Conservation (phyloP, 164 flowering plant species). For the Chimonanthus salicifolius region DNA sequence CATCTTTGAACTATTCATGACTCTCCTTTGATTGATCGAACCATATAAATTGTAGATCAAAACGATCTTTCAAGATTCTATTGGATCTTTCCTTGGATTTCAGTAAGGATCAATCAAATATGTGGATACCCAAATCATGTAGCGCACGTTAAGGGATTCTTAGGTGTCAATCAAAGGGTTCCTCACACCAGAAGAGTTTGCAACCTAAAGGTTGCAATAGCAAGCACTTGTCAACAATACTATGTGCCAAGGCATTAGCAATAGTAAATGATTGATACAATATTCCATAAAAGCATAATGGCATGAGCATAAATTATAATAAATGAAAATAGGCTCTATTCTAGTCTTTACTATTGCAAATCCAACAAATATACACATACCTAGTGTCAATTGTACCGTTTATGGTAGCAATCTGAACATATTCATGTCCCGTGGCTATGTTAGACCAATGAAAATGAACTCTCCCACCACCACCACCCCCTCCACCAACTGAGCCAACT, state of each 20-base stretch:
- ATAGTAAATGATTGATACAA: neutral
- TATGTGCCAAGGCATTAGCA: neutral
- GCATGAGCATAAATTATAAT: neutral
- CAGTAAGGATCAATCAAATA: too few species aligned
- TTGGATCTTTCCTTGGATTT: too few species aligned
- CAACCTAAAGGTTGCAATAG: too few species aligned
- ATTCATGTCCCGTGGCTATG: slow-evolving; percentile 62
- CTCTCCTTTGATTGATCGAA: too few species aligned
- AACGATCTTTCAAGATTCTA: too few species aligned
- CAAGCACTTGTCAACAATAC: too few species aligned
- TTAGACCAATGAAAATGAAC: slow-evolving; percentile 93
- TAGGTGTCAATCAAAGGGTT: too few species aligned
- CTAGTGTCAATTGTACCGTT: slow-evolving; percentile 59
- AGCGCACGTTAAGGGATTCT: too few species aligned
- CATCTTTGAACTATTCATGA: too few species aligned
- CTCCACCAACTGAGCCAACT: slow-evolving; percentile 81
- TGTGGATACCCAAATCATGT: too few species aligned
- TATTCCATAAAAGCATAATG: neutral
- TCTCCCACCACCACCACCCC: slow-evolving; percentile 99
- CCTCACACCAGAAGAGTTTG: too few species aligned
- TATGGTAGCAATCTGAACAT: slow-evolving; percentile 67
- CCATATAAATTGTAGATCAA: too few species aligned
- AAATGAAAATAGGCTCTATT: neutral
- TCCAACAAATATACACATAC: slow-evolving; percentile 26
- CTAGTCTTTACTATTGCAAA: neutral